These are phyloP conservation scores for Xylariaceae sp. DNA, from an alignment of 2,329 filamentous ascomycete species.

Conservation along the genomic window DNA sequence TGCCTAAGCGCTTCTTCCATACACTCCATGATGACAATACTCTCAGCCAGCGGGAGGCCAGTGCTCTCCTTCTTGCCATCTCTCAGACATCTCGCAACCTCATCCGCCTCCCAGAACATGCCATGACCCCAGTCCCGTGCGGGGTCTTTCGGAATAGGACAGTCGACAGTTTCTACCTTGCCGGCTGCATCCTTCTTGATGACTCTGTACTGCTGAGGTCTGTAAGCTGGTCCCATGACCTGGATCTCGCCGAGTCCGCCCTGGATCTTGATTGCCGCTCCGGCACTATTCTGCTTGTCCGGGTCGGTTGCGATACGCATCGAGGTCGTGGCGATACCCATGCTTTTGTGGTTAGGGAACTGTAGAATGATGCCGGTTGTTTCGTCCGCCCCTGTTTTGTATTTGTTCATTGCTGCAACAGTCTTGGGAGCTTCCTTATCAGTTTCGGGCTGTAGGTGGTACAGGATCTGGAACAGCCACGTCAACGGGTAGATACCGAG, in stretches of 20 bases:
- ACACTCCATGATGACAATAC: conserved; percentile 76
- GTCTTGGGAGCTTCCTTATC: conserved; percentile 67
- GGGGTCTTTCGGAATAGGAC: conserved; percentile 49
- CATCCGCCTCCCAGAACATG: conserved; percentile 88
- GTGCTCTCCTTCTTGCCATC: conserved; percentile 75
- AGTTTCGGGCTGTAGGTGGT: conserved; percentile 69
- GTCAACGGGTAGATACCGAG: conserved; percentile 85
- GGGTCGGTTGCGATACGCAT: conserved; percentile 61
- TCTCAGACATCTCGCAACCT: conserved; percentile 68
- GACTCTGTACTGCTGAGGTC: conserved; percentile 62
- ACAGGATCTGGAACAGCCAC: conserved; percentile 87
- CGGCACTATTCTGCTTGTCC: conserved; percentile 54
- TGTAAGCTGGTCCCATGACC: conserved; percentile 67
- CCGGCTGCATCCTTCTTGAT: conserved; percentile 50
- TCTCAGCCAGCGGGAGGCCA: conserved; percentile 69
- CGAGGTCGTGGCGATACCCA: conserved; percentile 68
- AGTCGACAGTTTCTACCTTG: conserved; percentile 48
- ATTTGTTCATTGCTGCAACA: conserved; percentile 66
- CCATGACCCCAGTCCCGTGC: conserved; percentile 62
- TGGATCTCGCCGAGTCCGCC: conserved; percentile 80
- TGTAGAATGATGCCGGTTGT: conserved; percentile 72
- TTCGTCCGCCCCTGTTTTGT: conserved; percentile 72
- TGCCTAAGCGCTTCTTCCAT: conserved; percentile 55
- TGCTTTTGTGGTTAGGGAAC: conserved; percentile 65
- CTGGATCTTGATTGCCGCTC: conserved; percentile 73